A percentile compares a stretch with the other conserved stretches of the same genome.
phyloP scores from a whole-genome alignment of 2,329 filamentous ascomycete species.

The Fusarium sp. region DNA sequence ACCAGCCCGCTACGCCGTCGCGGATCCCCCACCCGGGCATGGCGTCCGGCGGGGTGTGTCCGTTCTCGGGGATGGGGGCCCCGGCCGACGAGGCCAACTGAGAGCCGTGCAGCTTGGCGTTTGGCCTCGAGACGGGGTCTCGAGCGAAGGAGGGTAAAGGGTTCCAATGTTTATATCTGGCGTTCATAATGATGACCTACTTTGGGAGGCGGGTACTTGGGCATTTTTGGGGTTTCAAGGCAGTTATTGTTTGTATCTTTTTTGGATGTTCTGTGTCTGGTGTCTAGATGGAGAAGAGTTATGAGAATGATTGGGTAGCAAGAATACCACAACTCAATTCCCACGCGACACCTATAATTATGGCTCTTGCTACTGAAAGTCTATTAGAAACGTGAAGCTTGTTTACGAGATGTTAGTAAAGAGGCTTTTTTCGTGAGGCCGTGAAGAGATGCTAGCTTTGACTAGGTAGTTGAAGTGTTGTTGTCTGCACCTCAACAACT shows the following conservation, averaged over 20 bases:
- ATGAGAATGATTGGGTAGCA: conserved; percentile 2
- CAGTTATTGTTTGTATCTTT: conserved; percentile 11
- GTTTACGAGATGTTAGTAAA: background rate
- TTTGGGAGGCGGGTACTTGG: conserved; percentile 13
- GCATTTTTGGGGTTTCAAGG: conserved; percentile 15
- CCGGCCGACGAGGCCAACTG: conserved; percentile 23
- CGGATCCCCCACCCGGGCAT: conserved; percentile 31
- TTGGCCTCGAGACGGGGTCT: background rate
- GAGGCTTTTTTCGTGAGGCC: background rate
- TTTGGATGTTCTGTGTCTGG: background rate
- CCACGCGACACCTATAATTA: background rate
- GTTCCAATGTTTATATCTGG: conserved; percentile 21
- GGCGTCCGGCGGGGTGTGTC: conserved; percentile 38
- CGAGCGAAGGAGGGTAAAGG: background rate
- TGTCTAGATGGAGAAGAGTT: conserved; percentile 3
- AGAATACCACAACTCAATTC: conserved; percentile 11
- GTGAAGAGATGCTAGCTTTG: background rate
- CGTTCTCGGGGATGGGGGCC: conserved; percentile 41
- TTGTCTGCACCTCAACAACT: background rate
- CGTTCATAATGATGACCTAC: conserved; percentile 29
- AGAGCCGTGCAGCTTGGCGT: background rate
- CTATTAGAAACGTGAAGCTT: background rate
- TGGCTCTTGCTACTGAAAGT: background rate
- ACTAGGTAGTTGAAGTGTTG: background rate
- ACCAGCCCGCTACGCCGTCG: conserved; percentile 17